Percentiles rank a stretch among this genome's conserved stretches.
Conservation (phyloP, 2,329 filamentous ascomycete genomes). For the Arachnomyces sp. region DNA sequence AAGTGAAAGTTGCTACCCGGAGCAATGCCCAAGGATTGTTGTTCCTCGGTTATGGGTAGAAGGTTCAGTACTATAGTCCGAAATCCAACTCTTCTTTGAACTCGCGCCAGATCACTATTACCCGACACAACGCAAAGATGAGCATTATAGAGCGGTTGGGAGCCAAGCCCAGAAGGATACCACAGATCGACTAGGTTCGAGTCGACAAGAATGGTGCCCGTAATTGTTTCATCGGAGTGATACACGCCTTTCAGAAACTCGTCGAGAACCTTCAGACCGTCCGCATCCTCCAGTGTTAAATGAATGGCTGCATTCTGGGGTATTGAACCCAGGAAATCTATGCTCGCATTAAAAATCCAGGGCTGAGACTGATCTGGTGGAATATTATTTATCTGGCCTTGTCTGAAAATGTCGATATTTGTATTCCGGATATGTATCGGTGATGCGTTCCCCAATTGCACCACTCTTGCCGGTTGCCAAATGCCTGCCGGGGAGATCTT, state of each 20-base stretch:
- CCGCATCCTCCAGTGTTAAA: too few species aligned
- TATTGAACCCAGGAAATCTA: constrained; percentile 50
- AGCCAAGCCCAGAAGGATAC: constrained; percentile 54
- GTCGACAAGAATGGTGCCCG: constrained; percentile 40
- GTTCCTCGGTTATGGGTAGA: constrained; percentile 45
- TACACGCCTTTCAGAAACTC: constrained; percentile 38
- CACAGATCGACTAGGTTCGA: constrained; percentile 45
- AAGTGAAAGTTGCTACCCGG: constrained; percentile 57
- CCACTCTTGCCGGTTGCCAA: constrained; percentile 52
- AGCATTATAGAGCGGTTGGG: constrained; percentile 51
- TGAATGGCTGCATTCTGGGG: too few species aligned
- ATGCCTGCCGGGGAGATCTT: constrained; percentile 53
- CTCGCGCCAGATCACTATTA: constrained; percentile 31
- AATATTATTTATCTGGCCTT: constrained; percentile 52
- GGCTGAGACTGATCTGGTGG: constrained; percentile 49
- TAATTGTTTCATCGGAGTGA: constrained; percentile 41
- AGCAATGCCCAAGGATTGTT: constrained; percentile 48
- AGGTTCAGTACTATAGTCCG: constrained; percentile 55
- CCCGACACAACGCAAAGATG: constrained; percentile 40
- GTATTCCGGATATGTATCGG: constrained; percentile 44
- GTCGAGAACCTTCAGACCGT: too few species aligned
- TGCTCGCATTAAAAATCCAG: constrained; percentile 55
- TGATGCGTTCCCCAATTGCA: constrained; percentile 40
- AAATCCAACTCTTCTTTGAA: constrained; percentile 53
- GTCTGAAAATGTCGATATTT: constrained; percentile 50